Evolutionary conservation across 2,329 filamentous ascomycete species (phyloP).

Genomic region (Aspergillus latus): DNA sequence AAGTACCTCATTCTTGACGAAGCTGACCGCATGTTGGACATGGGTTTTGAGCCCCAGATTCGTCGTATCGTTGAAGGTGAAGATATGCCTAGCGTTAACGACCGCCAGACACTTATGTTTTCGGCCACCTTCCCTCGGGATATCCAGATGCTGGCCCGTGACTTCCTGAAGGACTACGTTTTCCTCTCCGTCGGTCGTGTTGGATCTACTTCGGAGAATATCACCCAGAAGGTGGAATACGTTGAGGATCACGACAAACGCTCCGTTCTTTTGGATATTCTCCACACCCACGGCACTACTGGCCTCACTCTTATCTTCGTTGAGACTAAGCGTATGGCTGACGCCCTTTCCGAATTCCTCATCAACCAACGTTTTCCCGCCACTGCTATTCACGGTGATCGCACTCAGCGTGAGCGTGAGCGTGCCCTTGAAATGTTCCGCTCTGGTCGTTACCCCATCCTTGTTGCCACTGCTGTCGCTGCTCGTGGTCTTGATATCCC

Average conservation of each 20-base stretch:
- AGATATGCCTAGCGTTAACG: slow-evolving; percentile 84
- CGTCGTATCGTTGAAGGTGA: slow-evolving; percentile 97
- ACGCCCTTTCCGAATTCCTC: slow-evolving; percentile 96
- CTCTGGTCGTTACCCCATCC: slow-evolving; percentile 88
- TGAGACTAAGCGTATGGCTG: slow-evolving; percentile 99
- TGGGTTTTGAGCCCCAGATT: slow-evolving; percentile 99
- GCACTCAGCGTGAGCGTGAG: slow-evolving; percentile 98
- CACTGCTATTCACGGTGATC: slow-evolving; percentile 97
- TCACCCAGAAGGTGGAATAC: slow-evolving; percentile 98
- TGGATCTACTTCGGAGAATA: slow-evolving; percentile 99
- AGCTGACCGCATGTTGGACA: slow-evolving; percentile 99
- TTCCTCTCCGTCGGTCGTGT: slow-evolving; percentile 99
- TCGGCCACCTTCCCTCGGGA: slow-evolving; percentile 98
- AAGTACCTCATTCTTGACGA: slow-evolving; percentile 99
- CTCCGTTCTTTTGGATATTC: slow-evolving; percentile 93
- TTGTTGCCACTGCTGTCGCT: slow-evolving; percentile 95
- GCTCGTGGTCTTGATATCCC: slow-evolving; percentile 90
- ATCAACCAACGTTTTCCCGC: slow-evolving; percentile 99
- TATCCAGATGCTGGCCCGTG: slow-evolving; percentile 97
- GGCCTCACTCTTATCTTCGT: slow-evolving; percentile 97
- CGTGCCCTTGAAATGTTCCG: slow-evolving; percentile 97
- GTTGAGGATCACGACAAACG: slow-evolving; percentile 97
- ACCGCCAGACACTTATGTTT: slow-evolving; percentile 99
- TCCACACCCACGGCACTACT: slow-evolving; percentile 80
- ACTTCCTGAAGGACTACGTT: slow-evolving; percentile 98